Percentiles rank a stretch among this genome's conserved stretches.
These are phyloP conservation scores for Puccinia coronata DNA, from an alignment of 1,284 basidiomycete species.

Conservation along the genomic window DNA sequence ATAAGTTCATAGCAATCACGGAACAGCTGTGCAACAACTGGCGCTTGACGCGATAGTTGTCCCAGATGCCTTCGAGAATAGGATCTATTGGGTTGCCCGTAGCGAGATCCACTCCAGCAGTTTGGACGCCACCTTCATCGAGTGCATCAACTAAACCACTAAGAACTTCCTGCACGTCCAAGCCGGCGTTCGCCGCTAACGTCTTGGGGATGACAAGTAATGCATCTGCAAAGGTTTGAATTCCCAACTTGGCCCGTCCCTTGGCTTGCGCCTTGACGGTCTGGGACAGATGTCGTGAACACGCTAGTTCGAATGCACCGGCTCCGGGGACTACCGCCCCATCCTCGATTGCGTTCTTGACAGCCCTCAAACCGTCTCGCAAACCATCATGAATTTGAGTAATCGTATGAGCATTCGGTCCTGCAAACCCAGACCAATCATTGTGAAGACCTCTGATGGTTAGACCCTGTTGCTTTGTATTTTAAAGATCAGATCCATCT, in stretches of 20 bases:
- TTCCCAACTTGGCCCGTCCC: conserved; percentile 95
- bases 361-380: conserved; percentile 90
- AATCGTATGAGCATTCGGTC: conserved; percentile 94
- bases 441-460: background rate
- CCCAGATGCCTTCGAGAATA: conserved; percentile 92
- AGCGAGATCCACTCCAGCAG: conserved; percentile 82
- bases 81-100: conserved; percentile 97
- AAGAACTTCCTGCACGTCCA: conserved; percentile 93
- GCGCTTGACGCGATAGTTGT: conserved; percentile 97
- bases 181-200: conserved; percentile 91
- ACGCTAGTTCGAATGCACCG: conserved; percentile 96
- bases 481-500: background rate
- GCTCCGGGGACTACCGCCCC: conserved; percentile 85
- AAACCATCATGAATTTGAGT: conserved; percentile 96
- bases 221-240: conserved; percentile 95
- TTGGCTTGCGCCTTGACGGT: conserved; percentile 84
- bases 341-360: conserved; percentile 97
- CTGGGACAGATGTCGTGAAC: conserved; percentile 72
- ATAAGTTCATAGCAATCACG: conserved; percentile 92
- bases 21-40: conserved; percentile 95
- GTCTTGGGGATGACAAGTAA: conserved; percentile 95
- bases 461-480: background rate
- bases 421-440: conserved; percentile 51
- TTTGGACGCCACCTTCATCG: conserved; percentile 72
- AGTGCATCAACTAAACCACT: conserved; percentile 77